These are phyloP conservation scores for Alternaria sp. DNA, from an alignment of 2,329 filamentous ascomycete species.

Conservation along the genomic window DNA sequence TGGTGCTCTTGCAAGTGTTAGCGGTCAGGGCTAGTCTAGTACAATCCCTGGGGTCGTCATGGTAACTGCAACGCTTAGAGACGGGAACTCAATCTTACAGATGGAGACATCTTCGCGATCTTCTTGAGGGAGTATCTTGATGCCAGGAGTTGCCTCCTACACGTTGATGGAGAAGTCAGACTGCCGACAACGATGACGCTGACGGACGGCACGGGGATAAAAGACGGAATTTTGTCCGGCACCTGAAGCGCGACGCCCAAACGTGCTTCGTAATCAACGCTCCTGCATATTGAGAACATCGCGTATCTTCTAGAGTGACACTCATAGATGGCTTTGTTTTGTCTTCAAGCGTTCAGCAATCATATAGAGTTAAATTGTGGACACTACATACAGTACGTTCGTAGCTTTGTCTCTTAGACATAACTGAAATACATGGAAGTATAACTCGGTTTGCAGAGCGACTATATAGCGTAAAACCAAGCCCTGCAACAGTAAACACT, in stretches of 20 bases:
- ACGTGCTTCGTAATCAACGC: background rate
- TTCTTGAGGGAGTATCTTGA: background rate
- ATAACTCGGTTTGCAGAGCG: background rate
- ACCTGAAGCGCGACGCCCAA: background rate
- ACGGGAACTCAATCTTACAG: background rate
- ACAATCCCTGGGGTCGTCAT: background rate
- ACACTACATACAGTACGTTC: background rate
- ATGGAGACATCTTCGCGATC: background rate
- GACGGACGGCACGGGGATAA: background rate
- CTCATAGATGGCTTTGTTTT: background rate
- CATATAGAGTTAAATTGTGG: background rate
- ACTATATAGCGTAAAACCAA: background rate
- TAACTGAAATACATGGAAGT: background rate
- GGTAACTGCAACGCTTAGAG: background rate
- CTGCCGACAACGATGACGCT: background rate
- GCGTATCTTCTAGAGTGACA: background rate
- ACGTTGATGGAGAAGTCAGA: background rate
- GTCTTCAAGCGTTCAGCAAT: background rate
- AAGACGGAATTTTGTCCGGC: background rate
- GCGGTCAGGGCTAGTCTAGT: background rate
- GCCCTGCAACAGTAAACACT: background rate
- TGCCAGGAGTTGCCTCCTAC: too few species aligned
- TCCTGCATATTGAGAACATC: background rate
- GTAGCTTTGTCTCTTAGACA: background rate
- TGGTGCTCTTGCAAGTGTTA: background rate